These are phyloP conservation scores for Sporothrix euskadiensis DNA, from an alignment of 2,329 filamentous ascomycete species.

Conservation along the genomic window DNA sequence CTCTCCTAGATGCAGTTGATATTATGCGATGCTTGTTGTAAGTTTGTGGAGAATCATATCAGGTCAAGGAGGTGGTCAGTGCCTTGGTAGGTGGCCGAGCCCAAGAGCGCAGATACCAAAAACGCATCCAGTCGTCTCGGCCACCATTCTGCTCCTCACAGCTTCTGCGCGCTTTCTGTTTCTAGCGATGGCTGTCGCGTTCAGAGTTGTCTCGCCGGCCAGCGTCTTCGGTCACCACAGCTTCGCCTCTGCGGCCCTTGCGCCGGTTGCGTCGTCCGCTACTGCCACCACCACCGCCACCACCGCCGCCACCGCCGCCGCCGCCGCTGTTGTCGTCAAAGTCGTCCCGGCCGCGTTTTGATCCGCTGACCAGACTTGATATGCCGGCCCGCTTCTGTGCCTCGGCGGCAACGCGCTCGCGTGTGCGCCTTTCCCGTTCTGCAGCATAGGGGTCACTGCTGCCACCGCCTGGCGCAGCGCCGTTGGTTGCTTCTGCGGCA, in stretches of 20 bases:
- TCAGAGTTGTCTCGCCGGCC: slow-evolving; percentile 54
- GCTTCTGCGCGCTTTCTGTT: not conserved
- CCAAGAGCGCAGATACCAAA: no score
- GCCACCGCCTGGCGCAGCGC: slow-evolving; percentile 30
- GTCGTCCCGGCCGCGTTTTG: slow-evolving; percentile 56
- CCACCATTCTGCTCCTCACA: not conserved
- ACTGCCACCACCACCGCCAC: slow-evolving; percentile 45
- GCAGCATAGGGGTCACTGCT: slow-evolving; percentile 62
- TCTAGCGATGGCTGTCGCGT: slow-evolving; percentile 47
- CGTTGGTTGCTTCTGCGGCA: slow-evolving; percentile 11
- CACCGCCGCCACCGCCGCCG: slow-evolving; percentile 50
- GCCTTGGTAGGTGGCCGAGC: not conserved
- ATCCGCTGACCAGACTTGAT: slow-evolving; percentile 51
- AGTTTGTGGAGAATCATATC: not conserved
- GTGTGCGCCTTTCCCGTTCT: slow-evolving; percentile 66
- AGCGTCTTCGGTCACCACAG: slow-evolving; percentile 49
- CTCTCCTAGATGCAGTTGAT: not conserved
- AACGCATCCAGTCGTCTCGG: no score
- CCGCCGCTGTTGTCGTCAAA: slow-evolving; percentile 47
- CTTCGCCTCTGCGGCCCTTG: slow-evolving; percentile 53
- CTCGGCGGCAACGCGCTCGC: slow-evolving; percentile 67
- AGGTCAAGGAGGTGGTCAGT: not conserved
- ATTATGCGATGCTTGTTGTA: not conserved
- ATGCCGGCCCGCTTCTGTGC: slow-evolving; percentile 57
- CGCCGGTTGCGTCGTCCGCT: slow-evolving; percentile 44